Base-by-base conservation (phyloP, 345 rosid species). In the Boechera retrofracta region DNA sequence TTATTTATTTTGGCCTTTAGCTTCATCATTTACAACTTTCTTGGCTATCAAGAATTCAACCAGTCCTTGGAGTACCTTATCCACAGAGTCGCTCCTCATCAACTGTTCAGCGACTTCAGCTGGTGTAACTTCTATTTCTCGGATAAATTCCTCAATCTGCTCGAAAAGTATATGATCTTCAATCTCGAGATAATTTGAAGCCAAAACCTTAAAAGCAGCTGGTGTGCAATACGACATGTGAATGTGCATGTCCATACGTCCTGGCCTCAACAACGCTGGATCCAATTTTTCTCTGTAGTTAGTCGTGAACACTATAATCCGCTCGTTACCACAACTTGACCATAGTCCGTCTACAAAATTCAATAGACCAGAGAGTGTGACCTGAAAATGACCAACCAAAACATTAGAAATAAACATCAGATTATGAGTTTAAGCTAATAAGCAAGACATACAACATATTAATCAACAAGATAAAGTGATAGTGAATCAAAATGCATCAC, bases 171-270 rank as follows among this genome's bases (percentile, higher is more conserved):
- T 6, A 45, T 84, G 86, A 7, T 72, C 49, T 31, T 54, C 36
- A 3, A 82, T 58, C 29, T 70, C 78, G 5, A 87, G 82, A 72
- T 85, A 85, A 63, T 87, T 87, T 3, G 77, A 70, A 53, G 78
- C 91, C 31, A 87, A 26, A 3, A 67, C 38, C 49, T 69, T 64
- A 63, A 87, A 87, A 10, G 74, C 85, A 41, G 61, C 12, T 0
- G 81, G 71, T 5, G 85, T 80, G 71, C 89, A 89, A 58, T 86
- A 86, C 15, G 87, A 86, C 89, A 87, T 86, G 75, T 86, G 87
- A 62, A 86, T 75, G 72, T 85, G 88, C 81, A 90, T 81, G 44
- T 93, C 97, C 86, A 90, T 88, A 41, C 95, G 85, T 31, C 95
- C 89, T 8, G 89, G 93, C 29, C 89, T 76, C 55, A 90, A 83